Percentiles rank a stretch among this genome's conserved stretches.
Evolutionary conservation across 352 stramenopile genomes (phyloP).

Genomic region (Globisporangium alternatum): DNA sequence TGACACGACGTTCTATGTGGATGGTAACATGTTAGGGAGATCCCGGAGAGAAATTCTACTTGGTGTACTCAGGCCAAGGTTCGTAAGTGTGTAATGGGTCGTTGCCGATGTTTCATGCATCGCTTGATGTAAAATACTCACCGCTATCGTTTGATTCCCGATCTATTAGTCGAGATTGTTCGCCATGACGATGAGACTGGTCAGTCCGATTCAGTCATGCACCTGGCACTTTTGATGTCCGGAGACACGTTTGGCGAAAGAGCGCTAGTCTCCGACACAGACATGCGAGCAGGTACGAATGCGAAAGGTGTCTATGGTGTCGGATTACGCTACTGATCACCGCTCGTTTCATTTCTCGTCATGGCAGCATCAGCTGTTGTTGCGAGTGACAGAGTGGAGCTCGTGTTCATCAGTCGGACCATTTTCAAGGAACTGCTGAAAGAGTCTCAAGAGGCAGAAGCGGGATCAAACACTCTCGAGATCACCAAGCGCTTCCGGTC

Average conservation of each 20-base stretch:
- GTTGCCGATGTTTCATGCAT: background rate
- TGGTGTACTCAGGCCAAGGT: constrained; percentile 76
- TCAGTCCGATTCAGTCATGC: constrained; percentile 18
- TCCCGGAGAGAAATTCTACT: constrained; percentile 72
- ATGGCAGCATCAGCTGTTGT: constrained; percentile 51
- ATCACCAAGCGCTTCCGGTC: constrained; percentile 75
- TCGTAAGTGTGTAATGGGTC: constrained; percentile 1
- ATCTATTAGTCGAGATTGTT: constrained; percentile 50
- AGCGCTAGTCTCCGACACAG: constrained; percentile 54
- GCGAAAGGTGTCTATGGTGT: background rate
- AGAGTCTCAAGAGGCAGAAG: constrained; percentile 51
- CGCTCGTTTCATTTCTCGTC: background rate
- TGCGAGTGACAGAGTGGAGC: constrained; percentile 42
- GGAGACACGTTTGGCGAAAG: constrained; percentile 80
- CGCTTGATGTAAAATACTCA: background rate
- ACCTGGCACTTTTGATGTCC: constrained; percentile 41
- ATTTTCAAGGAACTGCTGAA: constrained; percentile 68
- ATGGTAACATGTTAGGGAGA: constrained; percentile 40
- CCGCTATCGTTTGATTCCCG: background rate
- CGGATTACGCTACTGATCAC: background rate
- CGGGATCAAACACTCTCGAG: constrained; percentile 43
- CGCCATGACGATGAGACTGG: constrained; percentile 21
- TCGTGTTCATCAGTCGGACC: constrained; percentile 65
- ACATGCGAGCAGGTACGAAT: constrained; percentile 54
- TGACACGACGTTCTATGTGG: constrained; percentile 3